phyloP scores from a whole-genome alignment of 2,329 filamentous ascomycete genomes.

The Uncinocarpus reesii region DNA sequence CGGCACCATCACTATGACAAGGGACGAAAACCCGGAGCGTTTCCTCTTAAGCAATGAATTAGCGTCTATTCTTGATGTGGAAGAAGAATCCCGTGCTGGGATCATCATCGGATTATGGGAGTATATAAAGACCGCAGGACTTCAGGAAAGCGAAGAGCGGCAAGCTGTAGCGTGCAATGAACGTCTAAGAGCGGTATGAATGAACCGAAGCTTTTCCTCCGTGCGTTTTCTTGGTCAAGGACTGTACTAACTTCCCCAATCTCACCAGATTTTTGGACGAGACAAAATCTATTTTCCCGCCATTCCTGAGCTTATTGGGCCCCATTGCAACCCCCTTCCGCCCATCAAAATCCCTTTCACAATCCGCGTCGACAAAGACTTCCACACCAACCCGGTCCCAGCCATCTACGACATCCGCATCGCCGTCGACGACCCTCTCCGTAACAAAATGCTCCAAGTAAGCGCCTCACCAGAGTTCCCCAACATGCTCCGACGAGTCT shows the following conservation, averaged over 20 bases:
- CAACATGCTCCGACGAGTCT: constrained; percentile 63
- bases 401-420: constrained; percentile 89
- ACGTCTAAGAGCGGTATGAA: constrained; percentile 59
- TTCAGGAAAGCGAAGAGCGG: constrained; percentile 93
- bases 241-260: neutral
- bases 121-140: constrained; percentile 72
- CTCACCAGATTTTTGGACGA: constrained; percentile 55
- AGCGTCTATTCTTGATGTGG: constrained; percentile 73
- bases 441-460: constrained; percentile 54
- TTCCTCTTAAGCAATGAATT: constrained; percentile 69
- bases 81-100: constrained; percentile 76
- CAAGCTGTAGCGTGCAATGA: constrained; percentile 86
- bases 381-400: constrained; percentile 61
- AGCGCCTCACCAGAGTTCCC: constrained; percentile 61
- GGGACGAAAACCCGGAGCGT: constrained; percentile 77
- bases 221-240: neutral
- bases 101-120: constrained; percentile 91
- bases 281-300: constrained; percentile 77
- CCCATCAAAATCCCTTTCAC: constrained; percentile 83
- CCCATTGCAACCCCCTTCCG: constrained; percentile 67
- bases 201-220: neutral
- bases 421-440: constrained; percentile 70
- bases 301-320: constrained; percentile 67
- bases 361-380: constrained; percentile 79
- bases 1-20: constrained; percentile 72